Conservation (phyloP, 352 stramenopile genomes). For the Phytophthora tubulina region DNA sequence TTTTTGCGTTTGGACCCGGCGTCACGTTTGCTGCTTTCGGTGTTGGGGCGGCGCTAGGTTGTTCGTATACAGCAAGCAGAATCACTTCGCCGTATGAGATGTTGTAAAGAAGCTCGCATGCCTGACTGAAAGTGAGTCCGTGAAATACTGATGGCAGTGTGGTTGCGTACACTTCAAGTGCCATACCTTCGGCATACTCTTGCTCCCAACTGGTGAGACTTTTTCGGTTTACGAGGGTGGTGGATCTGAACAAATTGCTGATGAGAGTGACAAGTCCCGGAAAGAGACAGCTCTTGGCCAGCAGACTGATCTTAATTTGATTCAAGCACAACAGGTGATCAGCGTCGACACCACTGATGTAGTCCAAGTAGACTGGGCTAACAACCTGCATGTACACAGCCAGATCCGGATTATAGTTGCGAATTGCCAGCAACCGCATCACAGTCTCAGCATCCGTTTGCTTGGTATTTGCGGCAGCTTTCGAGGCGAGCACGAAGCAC, state of each 20-base stretch:
- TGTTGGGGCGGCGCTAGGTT: conserved; percentile 1
- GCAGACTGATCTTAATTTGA: conserved; percentile 70
- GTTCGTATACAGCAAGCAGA: conserved; percentile 58
- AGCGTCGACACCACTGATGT: conserved; percentile 65
- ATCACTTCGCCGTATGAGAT: conserved; percentile 71
- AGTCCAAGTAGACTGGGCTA: conserved; percentile 60
- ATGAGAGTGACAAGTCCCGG: conserved; percentile 68
- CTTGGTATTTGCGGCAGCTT: conserved; percentile 49
- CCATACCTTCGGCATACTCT: conserved; percentile 63
- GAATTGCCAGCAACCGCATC: conserved; percentile 65
- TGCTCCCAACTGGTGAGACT: conserved; percentile 49
- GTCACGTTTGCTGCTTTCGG: not conserved
- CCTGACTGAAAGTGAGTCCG: conserved; percentile 64
- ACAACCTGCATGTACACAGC: conserved; percentile 73
- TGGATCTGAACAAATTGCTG: conserved; percentile 71
- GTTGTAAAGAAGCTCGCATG: conserved; percentile 62
- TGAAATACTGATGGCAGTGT: conserved; percentile 52
- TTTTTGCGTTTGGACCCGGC: not conserved
- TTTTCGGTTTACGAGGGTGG: conserved; percentile 37
- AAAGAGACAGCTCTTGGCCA: conserved; percentile 74
- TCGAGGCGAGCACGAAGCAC: conserved; percentile 67
- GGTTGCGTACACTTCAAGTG: conserved; percentile 71
- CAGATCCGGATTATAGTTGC: conserved; percentile 67
- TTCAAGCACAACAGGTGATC: conserved; percentile 70
- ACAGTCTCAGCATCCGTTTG: conserved; percentile 66